phyloP scores from a whole-genome alignment of 331 rosid species.

The Malus hybrid region DNA sequence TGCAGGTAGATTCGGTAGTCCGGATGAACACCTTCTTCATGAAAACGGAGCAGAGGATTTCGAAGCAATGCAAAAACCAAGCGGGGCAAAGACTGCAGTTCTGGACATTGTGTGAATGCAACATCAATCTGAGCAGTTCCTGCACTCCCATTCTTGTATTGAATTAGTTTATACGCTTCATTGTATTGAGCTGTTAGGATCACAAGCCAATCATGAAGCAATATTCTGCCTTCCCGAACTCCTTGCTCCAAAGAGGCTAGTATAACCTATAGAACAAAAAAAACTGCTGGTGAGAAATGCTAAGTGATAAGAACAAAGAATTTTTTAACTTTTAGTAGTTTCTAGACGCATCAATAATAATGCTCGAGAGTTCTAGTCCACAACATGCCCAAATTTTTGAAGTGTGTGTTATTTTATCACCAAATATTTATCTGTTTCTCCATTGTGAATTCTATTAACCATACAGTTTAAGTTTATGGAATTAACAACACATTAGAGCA shows the following conservation, averaged over 20 bases:
- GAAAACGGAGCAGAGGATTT: conserved; percentile 86
- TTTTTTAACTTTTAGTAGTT: neutral
- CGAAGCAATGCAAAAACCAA: conserved; percentile 86
- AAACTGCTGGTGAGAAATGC: neutral
- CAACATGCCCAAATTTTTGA: neutral
- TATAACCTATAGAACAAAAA: conserved; percentile 54
- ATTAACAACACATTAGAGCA: neutral
- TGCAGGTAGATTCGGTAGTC: conserved; percentile 88
- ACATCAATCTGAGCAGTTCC: conserved; percentile 68
- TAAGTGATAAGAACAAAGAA: neutral
- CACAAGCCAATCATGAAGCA: conserved; percentile 98
- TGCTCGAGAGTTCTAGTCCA: neutral
- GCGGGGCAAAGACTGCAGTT: conserved; percentile 79
- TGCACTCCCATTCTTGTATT: conserved; percentile 58
- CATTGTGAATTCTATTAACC: neutral
- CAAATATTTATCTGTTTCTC: neutral
- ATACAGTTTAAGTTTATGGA: neutral
- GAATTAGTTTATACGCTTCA: conserved; percentile 63
- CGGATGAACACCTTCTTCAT: conserved; percentile 97
- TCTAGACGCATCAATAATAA: neutral
- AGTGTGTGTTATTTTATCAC: neutral
- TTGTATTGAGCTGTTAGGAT: conserved; percentile 90
- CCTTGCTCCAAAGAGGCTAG: conserved; percentile 94
- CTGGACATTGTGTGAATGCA: conserved; percentile 86
- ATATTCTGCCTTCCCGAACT: conserved; percentile 87